A percentile compares a stretch with the other conserved stretches of the same genome.
phyloP scores from a whole-genome alignment of 371 early-diverging fungal genomes.

The Blastocladiella emersonii region DNA sequence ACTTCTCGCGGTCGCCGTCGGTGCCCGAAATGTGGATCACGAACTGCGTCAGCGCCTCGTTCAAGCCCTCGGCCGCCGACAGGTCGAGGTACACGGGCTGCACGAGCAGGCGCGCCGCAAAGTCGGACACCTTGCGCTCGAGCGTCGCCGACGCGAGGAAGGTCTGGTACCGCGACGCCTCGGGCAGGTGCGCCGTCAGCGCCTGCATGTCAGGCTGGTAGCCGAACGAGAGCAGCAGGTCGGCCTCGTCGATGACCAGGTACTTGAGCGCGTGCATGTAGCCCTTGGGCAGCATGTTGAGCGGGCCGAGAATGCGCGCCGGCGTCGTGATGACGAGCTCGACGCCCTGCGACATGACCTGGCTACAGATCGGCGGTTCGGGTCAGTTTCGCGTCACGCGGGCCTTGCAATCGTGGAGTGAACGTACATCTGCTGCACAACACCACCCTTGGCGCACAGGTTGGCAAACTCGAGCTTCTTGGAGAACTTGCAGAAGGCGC shows the following conservation, averaged over 20 bases:
- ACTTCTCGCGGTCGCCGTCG: slow-evolving; percentile 75
- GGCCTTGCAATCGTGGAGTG: not conserved
- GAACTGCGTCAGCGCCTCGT: slow-evolving; percentile 52
- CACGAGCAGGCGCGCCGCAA: slow-evolving; percentile 67
- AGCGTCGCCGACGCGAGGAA: slow-evolving; percentile 84
- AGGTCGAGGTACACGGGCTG: slow-evolving; percentile 73
- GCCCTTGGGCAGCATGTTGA: slow-evolving; percentile 67
- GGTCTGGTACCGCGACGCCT: slow-evolving; percentile 53
- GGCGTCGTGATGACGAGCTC: not conserved
- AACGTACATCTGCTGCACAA: not conserved
- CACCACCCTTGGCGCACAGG: not conserved
- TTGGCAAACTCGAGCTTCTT: not conserved
- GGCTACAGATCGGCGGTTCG: not conserved
- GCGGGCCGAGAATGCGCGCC: slow-evolving; percentile 72
- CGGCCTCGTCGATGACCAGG: slow-evolving; percentile 91
- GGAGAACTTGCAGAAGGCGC: slow-evolving; percentile 8
- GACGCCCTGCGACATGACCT: not conserved
- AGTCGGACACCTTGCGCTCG: slow-evolving; percentile 58
- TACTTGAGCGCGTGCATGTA: slow-evolving; percentile 55
- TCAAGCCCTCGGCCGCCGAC: slow-evolving; percentile 55
- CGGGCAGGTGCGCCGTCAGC: slow-evolving; percentile 55
- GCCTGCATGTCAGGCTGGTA: slow-evolving; percentile 66
- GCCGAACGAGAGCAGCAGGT: slow-evolving; percentile 82
- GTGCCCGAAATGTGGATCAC: slow-evolving; percentile 25
- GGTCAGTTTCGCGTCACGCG: not conserved